Evolutionary conservation across 2,329 filamentous ascomycete genomes (phyloP).

Genomic region (Pseudogymnoascus sp.): DNA sequence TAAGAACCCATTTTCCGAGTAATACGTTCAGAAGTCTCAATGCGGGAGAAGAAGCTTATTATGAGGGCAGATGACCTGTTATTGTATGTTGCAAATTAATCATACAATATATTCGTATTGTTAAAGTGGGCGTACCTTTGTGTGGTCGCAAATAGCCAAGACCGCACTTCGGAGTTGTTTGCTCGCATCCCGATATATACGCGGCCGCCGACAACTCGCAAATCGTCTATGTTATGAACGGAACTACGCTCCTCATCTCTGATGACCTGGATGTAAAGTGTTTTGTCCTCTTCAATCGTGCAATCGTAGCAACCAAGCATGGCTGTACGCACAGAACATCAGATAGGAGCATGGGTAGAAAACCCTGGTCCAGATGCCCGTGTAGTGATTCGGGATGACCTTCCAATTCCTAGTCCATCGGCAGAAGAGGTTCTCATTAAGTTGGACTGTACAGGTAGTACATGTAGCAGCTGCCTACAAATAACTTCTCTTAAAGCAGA

Average conservation of each 20-base stretch:
- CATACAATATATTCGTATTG: not conserved
- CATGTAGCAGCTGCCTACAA: not conserved
- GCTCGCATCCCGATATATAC: not conserved
- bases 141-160: not conserved
- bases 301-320: not conserved
- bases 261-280: not conserved
- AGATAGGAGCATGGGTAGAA: conserved; percentile 10
- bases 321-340: not conserved
- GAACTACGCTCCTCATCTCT: not conserved
- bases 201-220: not conserved
- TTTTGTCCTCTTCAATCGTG: not conserved
- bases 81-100: not conserved
- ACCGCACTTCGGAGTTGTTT: not conserved
- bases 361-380: not conserved
- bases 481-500: not conserved
- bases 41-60: not conserved
- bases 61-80: not conserved
- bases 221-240: not conserved
- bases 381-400: not conserved
- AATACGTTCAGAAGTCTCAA: not conserved
- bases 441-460: not conserved
- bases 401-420: not conserved
- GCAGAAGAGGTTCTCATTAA: not conserved
- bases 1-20: not conserved
- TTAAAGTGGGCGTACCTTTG: not conserved